These are phyloP conservation scores for Hypericum perforatum DNA, from an alignment of 345 rosid species.

Conservation along the genomic window DNA sequence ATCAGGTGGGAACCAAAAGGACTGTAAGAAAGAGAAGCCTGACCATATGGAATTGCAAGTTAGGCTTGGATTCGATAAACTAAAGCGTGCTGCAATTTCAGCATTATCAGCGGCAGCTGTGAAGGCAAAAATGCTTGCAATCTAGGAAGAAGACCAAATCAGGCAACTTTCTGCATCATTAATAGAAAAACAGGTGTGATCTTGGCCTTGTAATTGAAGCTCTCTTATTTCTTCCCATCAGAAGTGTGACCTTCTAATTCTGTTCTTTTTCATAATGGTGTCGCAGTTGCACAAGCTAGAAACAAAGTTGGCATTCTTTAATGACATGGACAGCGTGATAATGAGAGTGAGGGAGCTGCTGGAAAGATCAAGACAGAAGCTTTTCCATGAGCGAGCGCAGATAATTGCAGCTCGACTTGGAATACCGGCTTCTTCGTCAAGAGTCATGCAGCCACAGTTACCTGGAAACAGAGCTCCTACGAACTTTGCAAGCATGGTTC, in stretches of 20 bases:
- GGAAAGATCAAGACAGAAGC: too few relatives aligned
- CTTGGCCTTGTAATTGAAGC: not conserved
- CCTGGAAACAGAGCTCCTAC: slow-evolving; percentile 65
- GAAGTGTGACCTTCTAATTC: slow-evolving; percentile 4
- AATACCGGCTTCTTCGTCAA: too few relatives aligned
- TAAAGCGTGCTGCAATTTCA: too few relatives aligned
- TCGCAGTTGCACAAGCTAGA: slow-evolving; percentile 85
- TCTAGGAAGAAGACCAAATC: slow-evolving; percentile 80
- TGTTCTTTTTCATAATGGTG: slow-evolving; percentile 6
- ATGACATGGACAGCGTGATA: too few relatives aligned
- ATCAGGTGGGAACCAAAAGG: slow-evolving; percentile 24
- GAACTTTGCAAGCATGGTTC: slow-evolving; percentile 46
- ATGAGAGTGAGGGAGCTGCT: too few relatives aligned
- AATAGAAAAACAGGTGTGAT: slow-evolving; percentile 79
- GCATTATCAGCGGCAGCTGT: slow-evolving; percentile 99
- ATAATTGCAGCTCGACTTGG: slow-evolving; percentile 90
- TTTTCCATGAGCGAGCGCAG: slow-evolving; percentile 84
- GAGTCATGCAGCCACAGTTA: slow-evolving; percentile 38
- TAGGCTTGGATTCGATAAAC: slow-evolving; percentile 33
- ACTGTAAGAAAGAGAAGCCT: slow-evolving; percentile 29
- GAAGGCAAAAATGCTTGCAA: slow-evolving; percentile 77
- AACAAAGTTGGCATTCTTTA: slow-evolving; percentile 57
- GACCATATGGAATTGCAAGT: slow-evolving; percentile 34
- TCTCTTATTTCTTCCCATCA: not conserved
- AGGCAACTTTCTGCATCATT: slow-evolving; percentile 54